Base-by-base conservation (phyloP, 2,329 filamentous ascomycete genomes). In the Xylaria sp. region DNA sequence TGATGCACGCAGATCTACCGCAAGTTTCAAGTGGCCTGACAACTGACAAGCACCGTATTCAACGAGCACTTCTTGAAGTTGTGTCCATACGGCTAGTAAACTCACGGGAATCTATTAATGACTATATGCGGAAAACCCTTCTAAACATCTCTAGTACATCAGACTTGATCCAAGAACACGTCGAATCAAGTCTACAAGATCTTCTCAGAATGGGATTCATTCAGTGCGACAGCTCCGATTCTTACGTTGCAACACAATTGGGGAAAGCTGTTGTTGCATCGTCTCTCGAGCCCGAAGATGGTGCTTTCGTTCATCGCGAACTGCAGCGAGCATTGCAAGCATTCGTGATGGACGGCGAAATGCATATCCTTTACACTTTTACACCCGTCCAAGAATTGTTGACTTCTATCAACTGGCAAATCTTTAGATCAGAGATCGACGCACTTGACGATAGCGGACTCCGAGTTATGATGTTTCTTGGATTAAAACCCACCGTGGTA, bases 311-410 rank as follows among this genome's bases (percentile, higher is more conserved):
- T 21, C 83, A 93, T 73, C 84, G 87, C 54, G 92, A 94, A 78
- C 83, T 94, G 57, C 84, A 85, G 66, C 86, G 86, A 72, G 90
- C 92, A 0, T 83, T 94, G 2, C 83, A 86, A 69, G 90, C 90
- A 1, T 94, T 94, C 75, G 92, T 93, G 13, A 90, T 94, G 87
- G 91, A 94, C 75, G 90, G 91, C 3, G 92, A 94, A 70, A 90
- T 94, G 89, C 92, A 94, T 55, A 64, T 72, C 37, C 67, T 74
- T 35, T 94, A 94, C 76, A 89, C 88, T 44, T 93, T 94, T 71
- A 93, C 92, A 0, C 92, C 92, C 0, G 85, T 94, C 1, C 89
- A 92, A 57, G 83, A 87, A 57, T 81, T 83, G 29, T 82, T 81
- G 1, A 80, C 84, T 2, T 81, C 83, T 9, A 85, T 94, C 65